Evolutionary conservation across 495 filamentous ascomycete species (phyloP).

Genomic region (Trichoderma parareesei): DNA sequence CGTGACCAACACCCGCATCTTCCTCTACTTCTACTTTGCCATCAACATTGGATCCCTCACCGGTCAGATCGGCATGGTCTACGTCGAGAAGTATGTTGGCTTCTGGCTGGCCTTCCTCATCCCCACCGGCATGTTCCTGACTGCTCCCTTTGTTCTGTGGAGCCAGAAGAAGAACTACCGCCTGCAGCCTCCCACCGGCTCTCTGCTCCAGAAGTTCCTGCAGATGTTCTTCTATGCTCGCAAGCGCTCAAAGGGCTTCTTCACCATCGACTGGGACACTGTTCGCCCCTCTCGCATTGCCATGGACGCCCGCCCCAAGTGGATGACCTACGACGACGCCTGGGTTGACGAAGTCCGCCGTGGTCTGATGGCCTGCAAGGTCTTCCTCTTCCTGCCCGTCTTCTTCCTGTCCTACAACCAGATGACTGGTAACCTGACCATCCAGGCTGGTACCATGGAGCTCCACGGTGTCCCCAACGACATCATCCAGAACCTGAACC

Average conservation of each 20-base stretch:
- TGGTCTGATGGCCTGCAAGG: constrained; percentile 56
- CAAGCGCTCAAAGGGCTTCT: constrained; percentile 52
- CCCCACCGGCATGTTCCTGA: constrained; percentile 44
- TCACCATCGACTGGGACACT: constrained; percentile 43
- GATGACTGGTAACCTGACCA: constrained; percentile 54
- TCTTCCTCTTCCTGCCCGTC: constrained; percentile 49
- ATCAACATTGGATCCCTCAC: constrained; percentile 54
- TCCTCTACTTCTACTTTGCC: constrained; percentile 53
- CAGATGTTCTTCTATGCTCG: constrained; percentile 44
- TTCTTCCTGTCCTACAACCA: constrained; percentile 40
- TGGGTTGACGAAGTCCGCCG: constrained; percentile 67
- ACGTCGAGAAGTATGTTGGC: constrained; percentile 60
- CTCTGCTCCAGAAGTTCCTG: constrained; percentile 52
- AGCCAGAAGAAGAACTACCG: constrained; percentile 49
- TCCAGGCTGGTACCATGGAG: constrained; percentile 59
- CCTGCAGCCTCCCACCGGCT: constrained; percentile 48
- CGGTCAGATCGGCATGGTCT: constrained; percentile 43
- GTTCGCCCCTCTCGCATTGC: constrained; percentile 49
- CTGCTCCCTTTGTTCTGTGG: constrained; percentile 49
- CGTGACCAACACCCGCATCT: constrained; percentile 47
- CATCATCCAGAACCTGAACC: constrained; percentile 64
- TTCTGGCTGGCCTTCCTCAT: constrained; percentile 58
- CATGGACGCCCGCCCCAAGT: constrained; percentile 36
- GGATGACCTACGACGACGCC: constrained; percentile 64
- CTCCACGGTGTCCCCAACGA: constrained; percentile 65